Evolutionary conservation across 2,329 filamentous ascomycete species (phyloP).

Genomic region (Graphiopsis chlorocephala): DNA sequence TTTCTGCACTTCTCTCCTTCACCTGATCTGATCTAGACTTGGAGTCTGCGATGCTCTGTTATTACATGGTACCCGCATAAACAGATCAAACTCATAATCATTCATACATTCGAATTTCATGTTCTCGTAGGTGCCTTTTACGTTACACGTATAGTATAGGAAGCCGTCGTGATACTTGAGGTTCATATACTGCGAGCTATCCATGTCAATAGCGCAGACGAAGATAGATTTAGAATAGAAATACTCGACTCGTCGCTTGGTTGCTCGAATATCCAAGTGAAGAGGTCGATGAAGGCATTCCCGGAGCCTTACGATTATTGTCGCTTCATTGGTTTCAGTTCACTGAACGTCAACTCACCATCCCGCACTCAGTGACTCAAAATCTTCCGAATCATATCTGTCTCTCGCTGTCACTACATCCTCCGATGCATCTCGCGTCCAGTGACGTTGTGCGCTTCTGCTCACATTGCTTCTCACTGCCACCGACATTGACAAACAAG

Average conservation of each 20-base stretch:
- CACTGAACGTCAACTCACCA: not conserved
- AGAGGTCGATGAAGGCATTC: not conserved
- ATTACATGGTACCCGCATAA: not conserved
- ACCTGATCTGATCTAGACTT: not conserved
- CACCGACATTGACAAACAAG: not conserved
- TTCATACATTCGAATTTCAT: not conserved
- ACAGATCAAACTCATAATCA: not conserved
- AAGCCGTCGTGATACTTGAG: too few species aligned
- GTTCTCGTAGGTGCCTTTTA: not conserved
- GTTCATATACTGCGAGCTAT: too few species aligned
- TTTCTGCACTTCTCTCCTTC: slow-evolving; percentile 26
- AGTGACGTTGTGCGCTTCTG: not conserved
- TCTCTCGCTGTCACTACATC: too few species aligned
- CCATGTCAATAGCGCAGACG: too few species aligned
- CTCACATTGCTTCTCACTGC: not conserved
- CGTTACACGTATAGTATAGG: too few species aligned
- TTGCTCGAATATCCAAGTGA: not conserved
- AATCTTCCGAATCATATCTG: too few species aligned
- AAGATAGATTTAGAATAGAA: not conserved
- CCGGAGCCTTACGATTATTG: not conserved
- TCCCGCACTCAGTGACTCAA: too few species aligned
- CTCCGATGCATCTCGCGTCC: too few species aligned
- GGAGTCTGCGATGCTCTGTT: not conserved
- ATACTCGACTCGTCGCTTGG: not conserved
- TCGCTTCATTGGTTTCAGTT: not conserved